Base-by-base conservation (phyloP, 352 stramenopile species). In the Globisporangium sylvaticum region DNA sequence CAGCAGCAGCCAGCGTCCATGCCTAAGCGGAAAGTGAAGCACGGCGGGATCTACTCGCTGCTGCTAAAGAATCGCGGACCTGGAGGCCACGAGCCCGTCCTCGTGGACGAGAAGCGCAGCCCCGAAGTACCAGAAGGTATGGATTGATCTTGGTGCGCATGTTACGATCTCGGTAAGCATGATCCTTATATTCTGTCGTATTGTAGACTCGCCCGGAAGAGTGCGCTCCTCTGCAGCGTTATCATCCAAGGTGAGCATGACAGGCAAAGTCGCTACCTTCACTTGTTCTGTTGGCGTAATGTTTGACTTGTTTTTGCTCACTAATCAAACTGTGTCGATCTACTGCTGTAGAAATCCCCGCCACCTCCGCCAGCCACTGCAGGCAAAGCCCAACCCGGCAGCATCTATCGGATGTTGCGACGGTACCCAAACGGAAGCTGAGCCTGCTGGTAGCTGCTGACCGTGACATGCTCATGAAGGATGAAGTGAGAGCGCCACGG, bases 1-100 rank as follows among this genome's bases (percentile, higher is more conserved):
- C 64, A 68, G 7, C 62, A 32, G 27, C 52, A 22, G 10, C 52
- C 46, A 29, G 37, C 57, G 24, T 62, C 75, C 1, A 78, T 83
- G 32, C 64, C 74, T 5, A 80, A 83, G 65, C 64, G 68, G 14
- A 91, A 93, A 61, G 66, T 79, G 25, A 89, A 84, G 18, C 86
- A 94, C 52, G 86, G 86, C 14, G 86, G 86, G 2, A 91, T 94
- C 56, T 94, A 94, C 68, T 87, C 86, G 50, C 64, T 94, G 42
- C 62, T 94, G 48, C 71, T 94, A 25, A 88, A 90, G 71, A 87
- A 88, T 64, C 76, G 74, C 61, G 53, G 71, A 15, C 56, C 64
- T 18, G 65, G 59, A 24, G 77, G 83, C 60, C 70, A 87, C 37
- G 79, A 87, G 44, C 74, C 84, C 1, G 63, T 80, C n/a, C 77